Evolutionary conservation across 192 early-diverging fungal genomes (phyloP).

Genomic region (Linnemannia elongata): DNA sequence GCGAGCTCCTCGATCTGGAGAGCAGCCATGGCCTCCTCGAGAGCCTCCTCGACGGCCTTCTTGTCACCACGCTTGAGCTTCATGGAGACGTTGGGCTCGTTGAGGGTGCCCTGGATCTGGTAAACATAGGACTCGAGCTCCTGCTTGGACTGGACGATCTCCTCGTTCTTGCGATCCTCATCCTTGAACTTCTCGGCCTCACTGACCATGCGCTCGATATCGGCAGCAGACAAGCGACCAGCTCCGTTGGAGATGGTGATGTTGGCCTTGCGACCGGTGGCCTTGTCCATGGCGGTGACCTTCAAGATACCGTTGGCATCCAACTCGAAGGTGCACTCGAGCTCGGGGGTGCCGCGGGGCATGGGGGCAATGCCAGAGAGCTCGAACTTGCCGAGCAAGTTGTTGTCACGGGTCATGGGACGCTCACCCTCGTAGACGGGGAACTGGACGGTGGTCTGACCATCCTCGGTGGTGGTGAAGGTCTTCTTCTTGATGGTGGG

Average conservation of each 20-base stretch:
- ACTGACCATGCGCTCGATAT: slow-evolving; percentile 94
- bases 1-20: slow-evolving; percentile 75
- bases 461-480: slow-evolving; percentile 85
- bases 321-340: slow-evolving; percentile 87
- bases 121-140: slow-evolving; percentile 83
- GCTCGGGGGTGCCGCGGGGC: slow-evolving; percentile 84
- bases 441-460: slow-evolving; percentile 87
- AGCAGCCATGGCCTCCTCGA: slow-evolving; percentile 82
- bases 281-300: slow-evolving; percentile 93
- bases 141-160: slow-evolving; percentile 84
- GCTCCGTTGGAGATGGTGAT: slow-evolving; percentile 97
- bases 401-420: slow-evolving; percentile 90
- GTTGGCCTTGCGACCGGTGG: slow-evolving; percentile 90
- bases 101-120: slow-evolving; percentile 76
- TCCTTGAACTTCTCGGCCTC: slow-evolving; percentile 93
- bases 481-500: slow-evolving; percentile 82
- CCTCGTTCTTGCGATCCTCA: slow-evolving; percentile 80
- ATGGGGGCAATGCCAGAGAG: slow-evolving; percentile 82
- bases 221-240: slow-evolving; percentile 88
- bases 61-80: slow-evolving; percentile 81
- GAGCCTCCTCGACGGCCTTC: slow-evolving; percentile 78
- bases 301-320: slow-evolving; percentile 90
- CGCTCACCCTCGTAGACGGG: slow-evolving; percentile 91
- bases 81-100: slow-evolving; percentile 79
- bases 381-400: slow-evolving; percentile 87